phyloP scores from a whole-genome alignment of 345 rosid genomes.

The Gynandropsis gynandra region DNA sequence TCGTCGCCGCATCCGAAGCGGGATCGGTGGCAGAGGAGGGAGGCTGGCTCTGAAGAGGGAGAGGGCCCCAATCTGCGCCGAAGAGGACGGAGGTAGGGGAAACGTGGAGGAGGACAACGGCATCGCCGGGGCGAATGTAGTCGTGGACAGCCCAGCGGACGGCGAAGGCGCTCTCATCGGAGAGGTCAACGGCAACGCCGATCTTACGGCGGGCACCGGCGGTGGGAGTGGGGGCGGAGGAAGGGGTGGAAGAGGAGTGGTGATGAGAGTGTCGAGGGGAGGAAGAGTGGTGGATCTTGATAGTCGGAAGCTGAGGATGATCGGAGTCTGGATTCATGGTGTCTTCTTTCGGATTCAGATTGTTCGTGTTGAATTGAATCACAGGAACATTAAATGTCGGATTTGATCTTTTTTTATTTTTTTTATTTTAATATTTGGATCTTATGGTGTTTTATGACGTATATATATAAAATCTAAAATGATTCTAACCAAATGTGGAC shows the following conservation, averaged over 20 bases:
- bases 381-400: too few relatives aligned
- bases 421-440: too few relatives aligned
- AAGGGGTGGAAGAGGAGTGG: conserved; percentile 30
- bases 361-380: too few relatives aligned
- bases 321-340: conserved; percentile 37
- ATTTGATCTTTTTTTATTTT: too few relatives aligned
- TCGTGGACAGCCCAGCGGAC: conserved; percentile 85
- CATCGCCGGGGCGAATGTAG: conserved; percentile 93
- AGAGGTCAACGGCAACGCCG: conserved; percentile 86
- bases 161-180: conserved; percentile 75
- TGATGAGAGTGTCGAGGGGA: conserved; percentile 38
- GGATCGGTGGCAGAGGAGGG: background rate
- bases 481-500: conserved; percentile 36
- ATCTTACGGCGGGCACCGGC: conserved; percentile 85
- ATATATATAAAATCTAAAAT: too few relatives aligned
- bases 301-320: conserved; percentile 65
- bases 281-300: conserved; percentile 70
- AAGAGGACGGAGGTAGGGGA: conserved; percentile 94
- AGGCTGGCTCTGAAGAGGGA: conserved; percentile 28
- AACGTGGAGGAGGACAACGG: conserved; percentile 90
- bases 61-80: conserved; percentile 92
- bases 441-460: too few relatives aligned
- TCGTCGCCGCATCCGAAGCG: too few relatives aligned
- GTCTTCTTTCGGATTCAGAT: background rate
- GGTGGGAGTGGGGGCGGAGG: conserved; percentile 58